Conservation (phyloP, 805 yeast species). For the Nakazawaea ernobii region DNA sequence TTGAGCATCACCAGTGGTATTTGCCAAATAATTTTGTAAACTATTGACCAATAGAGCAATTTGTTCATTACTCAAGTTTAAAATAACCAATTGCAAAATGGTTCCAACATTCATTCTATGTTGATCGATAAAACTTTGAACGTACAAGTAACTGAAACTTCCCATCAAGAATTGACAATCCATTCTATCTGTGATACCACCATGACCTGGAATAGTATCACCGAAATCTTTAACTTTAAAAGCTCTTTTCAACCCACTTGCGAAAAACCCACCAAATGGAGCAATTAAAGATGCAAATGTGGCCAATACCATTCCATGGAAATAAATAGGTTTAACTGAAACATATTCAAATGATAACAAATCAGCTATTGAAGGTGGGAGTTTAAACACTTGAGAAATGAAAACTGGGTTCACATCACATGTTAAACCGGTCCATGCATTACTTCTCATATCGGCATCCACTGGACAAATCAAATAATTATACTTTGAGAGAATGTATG, state of each 20-base stretch:
- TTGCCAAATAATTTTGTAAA: constrained; percentile 45
- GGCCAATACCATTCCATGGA: constrained; percentile 82
- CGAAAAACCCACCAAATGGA: constrained; percentile 98
- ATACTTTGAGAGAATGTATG: constrained; percentile 57
- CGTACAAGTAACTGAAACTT: constrained; percentile 85
- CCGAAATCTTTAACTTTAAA: constrained; percentile 97
- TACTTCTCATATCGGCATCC: constrained; percentile 52
- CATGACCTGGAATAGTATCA: constrained; percentile 98
- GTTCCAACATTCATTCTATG: constrained; percentile 68
- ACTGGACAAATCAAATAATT: constrained; percentile 89
- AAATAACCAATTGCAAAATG: constrained; percentile 67
- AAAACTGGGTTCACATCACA: constrained; percentile 92
- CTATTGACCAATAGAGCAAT: constrained; percentile 56
- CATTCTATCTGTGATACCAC: constrained; percentile 95
- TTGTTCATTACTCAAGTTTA: constrained; percentile 62
- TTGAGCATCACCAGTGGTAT: neutral
- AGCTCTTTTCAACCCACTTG: constrained; percentile 95
- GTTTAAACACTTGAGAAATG: constrained; percentile 65
- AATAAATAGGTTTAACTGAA: constrained; percentile 77
- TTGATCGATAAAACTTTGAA: constrained; percentile 82
- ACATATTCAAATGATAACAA: constrained; percentile 36
- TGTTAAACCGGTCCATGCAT: constrained; percentile 52
- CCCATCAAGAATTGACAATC: constrained; percentile 99
- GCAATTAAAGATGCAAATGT: constrained; percentile 96
- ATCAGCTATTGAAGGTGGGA: constrained; percentile 64